phyloP scores from a whole-genome alignment of 108 stramenopile genomes.

The Skeletonema menzelii region DNA sequence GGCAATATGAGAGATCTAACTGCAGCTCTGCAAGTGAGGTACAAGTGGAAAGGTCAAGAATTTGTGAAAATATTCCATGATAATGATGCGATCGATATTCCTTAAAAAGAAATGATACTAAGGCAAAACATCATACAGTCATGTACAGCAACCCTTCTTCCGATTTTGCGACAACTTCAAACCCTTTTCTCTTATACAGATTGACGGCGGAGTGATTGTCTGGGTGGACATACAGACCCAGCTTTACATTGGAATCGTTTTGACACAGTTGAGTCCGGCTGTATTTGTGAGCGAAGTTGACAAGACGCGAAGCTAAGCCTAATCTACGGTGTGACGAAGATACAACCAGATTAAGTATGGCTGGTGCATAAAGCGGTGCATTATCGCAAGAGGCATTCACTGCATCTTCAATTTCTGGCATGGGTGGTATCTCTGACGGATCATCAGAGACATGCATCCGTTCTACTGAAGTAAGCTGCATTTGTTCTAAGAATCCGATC shows the following conservation, averaged over 20 bases:
- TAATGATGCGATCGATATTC: slow-evolving; percentile 26
- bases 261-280: slow-evolving; percentile 40
- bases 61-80: slow-evolving; percentile 30
- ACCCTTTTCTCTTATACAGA: slow-evolving; percentile 60
- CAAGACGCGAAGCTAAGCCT: slow-evolving; percentile 63
- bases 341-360: slow-evolving; percentile 69
- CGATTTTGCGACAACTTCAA: slow-evolving; percentile 4
- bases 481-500: slow-evolving; percentile 56
- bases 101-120: slow-evolving; percentile 1
- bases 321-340: slow-evolving; percentile 52
- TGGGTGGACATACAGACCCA: slow-evolving; percentile 65
- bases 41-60: slow-evolving; percentile 16
- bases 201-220: slow-evolving; percentile 57
- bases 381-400: not conserved
- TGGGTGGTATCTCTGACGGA: not conserved
- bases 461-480: not conserved
- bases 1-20: slow-evolving; percentile 11
- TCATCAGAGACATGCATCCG: not conserved
- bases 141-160: slow-evolving; percentile 44
- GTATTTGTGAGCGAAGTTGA: slow-evolving; percentile 52
- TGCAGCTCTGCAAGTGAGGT: slow-evolving; percentile 23
- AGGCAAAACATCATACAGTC: slow-evolving; percentile 7
- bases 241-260: not conserved
- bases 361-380: slow-evolving; percentile 29
- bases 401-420: not conserved